These are phyloP conservation scores for Aspergillus asperescens DNA, from an alignment of 495 filamentous ascomycete species.

Conservation along the genomic window DNA sequence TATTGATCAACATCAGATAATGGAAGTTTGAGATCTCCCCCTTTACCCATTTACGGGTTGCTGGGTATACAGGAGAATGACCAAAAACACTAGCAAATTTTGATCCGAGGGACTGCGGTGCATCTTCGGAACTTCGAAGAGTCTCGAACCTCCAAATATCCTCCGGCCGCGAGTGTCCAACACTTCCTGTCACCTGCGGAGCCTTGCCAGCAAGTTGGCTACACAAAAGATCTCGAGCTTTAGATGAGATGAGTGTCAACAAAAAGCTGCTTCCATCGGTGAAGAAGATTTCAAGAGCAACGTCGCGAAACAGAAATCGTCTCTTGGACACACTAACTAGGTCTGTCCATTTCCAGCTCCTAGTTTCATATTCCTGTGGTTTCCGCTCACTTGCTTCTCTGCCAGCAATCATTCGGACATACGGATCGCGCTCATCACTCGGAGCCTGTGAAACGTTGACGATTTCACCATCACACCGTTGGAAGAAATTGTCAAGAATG, in stretches of 20 bases:
- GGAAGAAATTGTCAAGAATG: constrained; percentile 91
- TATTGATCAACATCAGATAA: constrained; percentile 97
- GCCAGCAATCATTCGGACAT: constrained; percentile 87
- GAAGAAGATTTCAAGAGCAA: constrained; percentile 93
- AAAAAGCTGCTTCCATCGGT: constrained; percentile 93
- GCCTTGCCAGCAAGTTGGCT: constrained; percentile 68
- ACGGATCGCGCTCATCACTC: constrained; percentile 85
- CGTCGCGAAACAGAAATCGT: constrained; percentile 90
- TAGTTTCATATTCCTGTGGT: constrained; percentile 66
- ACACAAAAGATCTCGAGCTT: constrained; percentile 72
- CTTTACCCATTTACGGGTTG: constrained; percentile 84
- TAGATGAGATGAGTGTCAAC: constrained; percentile 69
- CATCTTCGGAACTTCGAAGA: constrained; percentile 74
- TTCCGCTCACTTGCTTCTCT: constrained; percentile 59
- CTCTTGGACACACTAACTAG: constrained; percentile 95
- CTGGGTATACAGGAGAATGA: constrained; percentile 62
- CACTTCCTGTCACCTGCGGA: constrained; percentile 61
- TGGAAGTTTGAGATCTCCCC: constrained; percentile 98
- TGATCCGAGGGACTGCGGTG: constrained; percentile 75
- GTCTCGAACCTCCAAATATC: constrained; percentile 87
- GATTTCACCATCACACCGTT: constrained; percentile 89
- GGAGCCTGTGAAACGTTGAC: constrained; percentile 94
- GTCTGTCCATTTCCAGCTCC: constrained; percentile 92
- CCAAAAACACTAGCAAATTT: constrained; percentile 96
- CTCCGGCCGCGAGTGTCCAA: constrained; percentile 49